Conservation (phyloP, 2,329 filamentous ascomycete genomes). For the Aspergillus costaricaensis region DNA sequence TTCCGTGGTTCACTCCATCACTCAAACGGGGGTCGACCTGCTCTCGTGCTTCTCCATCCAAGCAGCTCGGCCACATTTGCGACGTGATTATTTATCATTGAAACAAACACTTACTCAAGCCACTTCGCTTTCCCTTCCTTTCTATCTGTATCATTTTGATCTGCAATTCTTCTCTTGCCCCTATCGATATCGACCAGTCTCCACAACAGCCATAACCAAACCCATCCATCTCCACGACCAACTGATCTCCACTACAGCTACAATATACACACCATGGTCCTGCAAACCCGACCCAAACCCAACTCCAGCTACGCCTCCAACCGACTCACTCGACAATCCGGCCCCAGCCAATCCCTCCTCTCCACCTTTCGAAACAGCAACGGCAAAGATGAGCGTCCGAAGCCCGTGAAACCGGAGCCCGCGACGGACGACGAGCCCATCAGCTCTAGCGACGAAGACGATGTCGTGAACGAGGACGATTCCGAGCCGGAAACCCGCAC, state of each 20-base stretch:
- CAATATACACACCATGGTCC: conserved; percentile 20
- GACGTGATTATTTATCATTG: conserved; percentile 7
- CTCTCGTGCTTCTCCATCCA: neutral
- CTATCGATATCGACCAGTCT: too few species aligned
- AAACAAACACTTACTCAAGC: neutral
- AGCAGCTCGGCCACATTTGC: neutral
- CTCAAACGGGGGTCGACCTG: neutral
- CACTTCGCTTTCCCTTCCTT: too few species aligned
- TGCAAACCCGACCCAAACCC: conserved; percentile 19
- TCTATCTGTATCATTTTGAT: too few species aligned
- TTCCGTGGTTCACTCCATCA: neutral
- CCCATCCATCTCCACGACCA: neutral
- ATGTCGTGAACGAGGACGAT: conserved; percentile 12
- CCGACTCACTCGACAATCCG: conserved; percentile 24
- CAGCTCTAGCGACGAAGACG: conserved; percentile 37
- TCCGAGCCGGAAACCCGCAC: conserved; percentile 8
- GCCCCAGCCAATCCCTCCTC: conserved; percentile 21
- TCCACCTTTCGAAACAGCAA: conserved; percentile 24
- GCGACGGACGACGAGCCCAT: conserved; percentile 39
- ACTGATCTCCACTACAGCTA: neutral
- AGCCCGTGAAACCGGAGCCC: conserved; percentile 20
- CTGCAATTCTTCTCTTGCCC: too few species aligned
- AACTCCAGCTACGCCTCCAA: conserved; percentile 32
- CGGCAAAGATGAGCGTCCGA: conserved; percentile 1
- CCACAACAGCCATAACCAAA: neutral